These are phyloP conservation scores for Steccherinum ochraceum DNA, from an alignment of 768 basidiomycete genomes.

Conservation along the genomic window DNA sequence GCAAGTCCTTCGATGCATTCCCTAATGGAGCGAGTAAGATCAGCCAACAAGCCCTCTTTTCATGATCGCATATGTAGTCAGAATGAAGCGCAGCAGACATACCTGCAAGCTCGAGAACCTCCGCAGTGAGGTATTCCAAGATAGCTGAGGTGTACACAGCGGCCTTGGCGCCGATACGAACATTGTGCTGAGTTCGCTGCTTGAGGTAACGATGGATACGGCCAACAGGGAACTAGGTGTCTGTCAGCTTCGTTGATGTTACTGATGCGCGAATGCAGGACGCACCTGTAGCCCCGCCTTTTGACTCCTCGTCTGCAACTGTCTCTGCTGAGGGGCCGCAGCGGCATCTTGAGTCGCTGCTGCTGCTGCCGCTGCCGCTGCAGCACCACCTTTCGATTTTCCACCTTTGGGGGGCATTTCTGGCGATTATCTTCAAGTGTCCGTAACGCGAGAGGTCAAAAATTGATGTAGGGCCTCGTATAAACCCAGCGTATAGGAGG, in stretches of 20 bases:
- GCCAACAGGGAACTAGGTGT: constrained; percentile 81
- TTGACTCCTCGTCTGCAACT: constrained; percentile 66
- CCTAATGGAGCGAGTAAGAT: constrained; percentile 38
- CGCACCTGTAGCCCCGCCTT: constrained; percentile 84
- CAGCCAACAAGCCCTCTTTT: not conserved
- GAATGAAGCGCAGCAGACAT: constrained; percentile 17
- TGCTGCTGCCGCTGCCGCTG: constrained; percentile 19
- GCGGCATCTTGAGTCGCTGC: constrained; percentile 25
- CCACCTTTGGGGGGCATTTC: constrained; percentile 32
- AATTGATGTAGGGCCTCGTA: no score
- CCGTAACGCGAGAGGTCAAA: no score
- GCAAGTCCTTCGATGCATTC: constrained; percentile 95
- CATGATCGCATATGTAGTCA: not conserved
- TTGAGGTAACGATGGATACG: constrained; percentile 97
- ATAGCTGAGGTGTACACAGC: constrained; percentile 97
- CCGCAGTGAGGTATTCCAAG: constrained; percentile 92
- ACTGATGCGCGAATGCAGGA: constrained; percentile 11
- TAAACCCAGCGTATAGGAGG: no score
- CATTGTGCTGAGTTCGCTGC: constrained; percentile 86
- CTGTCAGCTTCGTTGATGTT: not conserved
- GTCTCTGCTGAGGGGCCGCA: constrained; percentile 26
- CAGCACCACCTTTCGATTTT: constrained; percentile 49
- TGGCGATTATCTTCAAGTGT: no score
- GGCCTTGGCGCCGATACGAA: constrained; percentile 95
- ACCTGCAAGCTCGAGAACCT: constrained; percentile 95